Percentiles rank a stretch among this genome's conserved stretches.
phyloP scores from a whole-genome alignment of 768 basidiomycete genomes.

The Tricholoma hemisulphureum region DNA sequence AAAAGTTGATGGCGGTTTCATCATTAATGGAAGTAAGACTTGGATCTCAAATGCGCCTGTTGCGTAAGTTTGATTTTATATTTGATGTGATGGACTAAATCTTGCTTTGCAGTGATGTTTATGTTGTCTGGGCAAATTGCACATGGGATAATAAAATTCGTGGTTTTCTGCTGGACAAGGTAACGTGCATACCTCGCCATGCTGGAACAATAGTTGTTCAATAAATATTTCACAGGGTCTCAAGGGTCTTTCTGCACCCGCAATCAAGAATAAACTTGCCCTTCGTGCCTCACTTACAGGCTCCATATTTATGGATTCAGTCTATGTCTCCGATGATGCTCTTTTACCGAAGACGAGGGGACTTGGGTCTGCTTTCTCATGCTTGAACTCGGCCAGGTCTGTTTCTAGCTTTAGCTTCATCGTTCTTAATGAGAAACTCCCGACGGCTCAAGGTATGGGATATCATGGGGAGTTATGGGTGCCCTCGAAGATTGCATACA shows the following conservation, averaged over 20 bases:
- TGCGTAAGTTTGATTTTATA: slow-evolving; percentile 52
- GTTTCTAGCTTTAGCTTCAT: slow-evolving; percentile 4
- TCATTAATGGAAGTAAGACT: slow-evolving; percentile 90
- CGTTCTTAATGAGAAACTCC: neutral
- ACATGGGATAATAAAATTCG: slow-evolving; percentile 91
- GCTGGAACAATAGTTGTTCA: neutral
- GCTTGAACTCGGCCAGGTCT: slow-evolving; percentile 84
- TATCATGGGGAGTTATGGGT: slow-evolving; percentile 96
- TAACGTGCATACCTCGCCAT: slow-evolving; percentile 24
- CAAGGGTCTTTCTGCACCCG: slow-evolving; percentile 78
- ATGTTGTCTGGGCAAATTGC: slow-evolving; percentile 92
- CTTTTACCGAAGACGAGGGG: slow-evolving; percentile 79
- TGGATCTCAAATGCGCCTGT: slow-evolving; percentile 96
- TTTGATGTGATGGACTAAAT: slow-evolving; percentile 8
- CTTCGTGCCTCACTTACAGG: slow-evolving; percentile 83
- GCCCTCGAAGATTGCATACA: slow-evolving; percentile 89
- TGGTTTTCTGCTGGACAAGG: slow-evolving; percentile 91
- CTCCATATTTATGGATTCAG: slow-evolving; percentile 90
- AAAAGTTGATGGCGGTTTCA: slow-evolving; percentile 81
- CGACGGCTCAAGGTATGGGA: slow-evolving; percentile 57
- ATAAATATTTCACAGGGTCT: slow-evolving; percentile 49
- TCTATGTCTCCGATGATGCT: slow-evolving; percentile 68
- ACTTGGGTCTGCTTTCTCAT: slow-evolving; percentile 84
- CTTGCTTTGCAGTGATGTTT: slow-evolving; percentile 62
- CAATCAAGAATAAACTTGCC: slow-evolving; percentile 92